Conservation (phyloP, 441 rosid genomes). For the Raphanus hybrid region DNA sequence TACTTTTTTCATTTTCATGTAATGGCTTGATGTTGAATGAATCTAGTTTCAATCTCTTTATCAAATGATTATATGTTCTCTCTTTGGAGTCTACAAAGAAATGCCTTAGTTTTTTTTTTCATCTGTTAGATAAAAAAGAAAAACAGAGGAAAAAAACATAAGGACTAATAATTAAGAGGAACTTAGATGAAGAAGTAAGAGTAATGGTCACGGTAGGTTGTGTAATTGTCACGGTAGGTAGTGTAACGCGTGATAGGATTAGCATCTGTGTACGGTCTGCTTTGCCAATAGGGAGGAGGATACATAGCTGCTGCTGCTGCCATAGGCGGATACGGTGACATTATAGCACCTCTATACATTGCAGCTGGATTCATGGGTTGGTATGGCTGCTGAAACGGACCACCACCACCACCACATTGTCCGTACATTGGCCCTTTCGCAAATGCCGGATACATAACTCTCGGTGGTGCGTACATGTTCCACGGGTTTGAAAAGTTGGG, state of each 20-base stretch:
- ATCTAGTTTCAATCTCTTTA: constrained; percentile 25
- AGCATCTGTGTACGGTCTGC: constrained; percentile 21
- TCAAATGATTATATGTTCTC: constrained; percentile 18
- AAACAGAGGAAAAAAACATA: neutral
- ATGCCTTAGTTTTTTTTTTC: neutral
- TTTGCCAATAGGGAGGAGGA: constrained; percentile 19
- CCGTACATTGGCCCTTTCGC: constrained; percentile 9
- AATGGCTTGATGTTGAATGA: constrained; percentile 36
- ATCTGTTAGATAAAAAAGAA: constrained; percentile 3
- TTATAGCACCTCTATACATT: constrained; percentile 13
- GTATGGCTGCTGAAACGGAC: constrained; percentile 24
- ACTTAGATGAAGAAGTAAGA: constrained; percentile 2
- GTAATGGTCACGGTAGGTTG: constrained; percentile 36
- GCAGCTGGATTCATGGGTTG: neutral
- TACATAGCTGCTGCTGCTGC: constrained; percentile 19
- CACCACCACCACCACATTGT: constrained; percentile 13
- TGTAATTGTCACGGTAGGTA: constrained; percentile 23
- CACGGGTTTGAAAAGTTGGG: constrained; percentile 16
- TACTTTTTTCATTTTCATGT: constrained; percentile 17
- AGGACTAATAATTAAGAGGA: neutral
- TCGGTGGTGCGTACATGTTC: constrained; percentile 4
- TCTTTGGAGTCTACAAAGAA: constrained; percentile 6
- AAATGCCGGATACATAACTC: constrained; percentile 28
- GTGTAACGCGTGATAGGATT: constrained; percentile 38
- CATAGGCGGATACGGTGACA: constrained; percentile 40